Evolutionary conservation across 805 yeast genomes (phyloP), one percentile per base, ranked within the genome.

Genomic region (Grigorovia transvaalensis): DNA sequence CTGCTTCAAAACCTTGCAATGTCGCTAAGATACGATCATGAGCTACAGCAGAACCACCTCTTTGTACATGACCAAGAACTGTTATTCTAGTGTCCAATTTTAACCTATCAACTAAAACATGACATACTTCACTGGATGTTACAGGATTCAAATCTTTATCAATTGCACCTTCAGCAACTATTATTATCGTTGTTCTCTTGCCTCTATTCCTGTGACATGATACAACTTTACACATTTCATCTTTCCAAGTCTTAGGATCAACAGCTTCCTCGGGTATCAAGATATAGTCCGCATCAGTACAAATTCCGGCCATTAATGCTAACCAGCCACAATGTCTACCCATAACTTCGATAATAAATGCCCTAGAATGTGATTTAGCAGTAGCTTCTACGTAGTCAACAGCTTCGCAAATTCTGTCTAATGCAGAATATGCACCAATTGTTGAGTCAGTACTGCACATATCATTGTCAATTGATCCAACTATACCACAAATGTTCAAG

Each of bases 271-370:
- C 95, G 11, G 95, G 95, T 56, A 85, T 84, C 59, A 85, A 79
- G 46, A 85, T 82, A 59, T 77, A 85, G 67, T 85, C 95, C 2
- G 95, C 91, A 56, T 88, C 80, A 13, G 88, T 81, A 11, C 88
- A 78, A 54, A 85, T 74, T 57, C 93, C 95, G n/a, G 91, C 81
- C 85, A 84, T 80, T 55, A 85, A 71, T 1, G 86, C 91, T 56
- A 85, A 74, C 95, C 95, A 85, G 56, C 95, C 95, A 72, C 95
- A 85, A 66, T 85, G 89, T 68, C 95, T 76, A 54, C 95, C 95
- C 95, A 85, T 85, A n/a, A 85, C 95, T 71, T 85, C 95, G 42
- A 85, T 80, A 45, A 85, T 87, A 61, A 85, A 85, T 3, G 91
- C 93, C 64, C 95, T 73, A 29, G 88, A 84, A 66, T 85, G 95